A percentile compares a stretch with the other conserved stretches of the same genome.
Conservation (phyloP, 768 basidiomycete genomes). For the Suillus variegatus region DNA sequence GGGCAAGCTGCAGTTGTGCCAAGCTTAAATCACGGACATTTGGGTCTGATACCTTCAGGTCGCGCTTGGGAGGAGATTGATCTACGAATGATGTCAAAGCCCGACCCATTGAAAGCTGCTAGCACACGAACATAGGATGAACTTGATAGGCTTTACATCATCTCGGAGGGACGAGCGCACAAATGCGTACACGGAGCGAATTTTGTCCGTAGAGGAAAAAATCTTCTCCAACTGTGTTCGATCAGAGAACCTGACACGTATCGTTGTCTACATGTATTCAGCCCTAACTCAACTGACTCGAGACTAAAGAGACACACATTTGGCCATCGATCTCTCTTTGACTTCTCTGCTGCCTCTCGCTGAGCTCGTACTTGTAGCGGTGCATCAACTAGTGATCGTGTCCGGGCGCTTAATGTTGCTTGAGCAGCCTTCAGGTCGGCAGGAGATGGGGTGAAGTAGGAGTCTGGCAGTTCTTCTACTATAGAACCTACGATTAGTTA, state of each 20-base stretch:
- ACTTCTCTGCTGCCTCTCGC: conserved; percentile 62
- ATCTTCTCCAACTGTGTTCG: conserved; percentile 77
- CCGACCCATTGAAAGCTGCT: background rate
- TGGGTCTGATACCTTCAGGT: conserved; percentile 80
- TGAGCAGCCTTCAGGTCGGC: conserved; percentile 74
- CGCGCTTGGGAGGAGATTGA: conserved; percentile 80
- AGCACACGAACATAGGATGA: conserved; percentile 70
- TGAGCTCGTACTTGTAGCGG: conserved; percentile 67
- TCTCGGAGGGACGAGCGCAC: conserved; percentile 71
- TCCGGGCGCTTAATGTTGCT: conserved; percentile 58
- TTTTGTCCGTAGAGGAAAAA: conserved; percentile 79
- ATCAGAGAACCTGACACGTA: conserved; percentile 81
- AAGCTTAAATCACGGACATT: conserved; percentile 68
- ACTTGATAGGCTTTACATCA: conserved; percentile 78
- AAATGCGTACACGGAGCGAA: conserved; percentile 82
- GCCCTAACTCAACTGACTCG: background rate
- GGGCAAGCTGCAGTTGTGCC: conserved; percentile 71
- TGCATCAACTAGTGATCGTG: conserved; percentile 63
- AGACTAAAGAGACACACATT: conserved; percentile 41
- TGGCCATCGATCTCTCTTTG: conserved; percentile 71
- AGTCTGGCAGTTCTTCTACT: conserved; percentile 62
- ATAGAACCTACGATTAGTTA: conserved; percentile 13
- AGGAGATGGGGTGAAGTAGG: conserved; percentile 71
- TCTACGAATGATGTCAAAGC: conserved; percentile 43
- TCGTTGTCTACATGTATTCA: conserved; percentile 59